Conservation (phyloP, 257 asterid genomes). For the Vinca minor region DNA sequence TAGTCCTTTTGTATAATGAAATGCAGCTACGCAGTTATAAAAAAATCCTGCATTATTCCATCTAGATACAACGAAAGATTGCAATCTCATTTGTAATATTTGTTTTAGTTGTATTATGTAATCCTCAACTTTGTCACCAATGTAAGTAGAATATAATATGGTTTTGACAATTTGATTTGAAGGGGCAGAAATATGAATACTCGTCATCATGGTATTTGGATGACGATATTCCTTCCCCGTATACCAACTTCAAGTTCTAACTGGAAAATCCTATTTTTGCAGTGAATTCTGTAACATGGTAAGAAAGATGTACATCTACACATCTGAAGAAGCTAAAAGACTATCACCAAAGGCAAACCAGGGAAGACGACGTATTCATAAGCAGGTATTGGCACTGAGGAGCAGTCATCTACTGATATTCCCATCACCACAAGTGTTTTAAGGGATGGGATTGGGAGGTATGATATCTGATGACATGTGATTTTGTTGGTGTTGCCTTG, state of each 20-base stretch:
- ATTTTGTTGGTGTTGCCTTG: no score
- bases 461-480: no score
- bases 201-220: background rate
- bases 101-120: no score
- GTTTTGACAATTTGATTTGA: no score
- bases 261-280: background rate
- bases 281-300: constrained; percentile 96
- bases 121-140: no score
- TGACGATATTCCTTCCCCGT: background rate
- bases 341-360: constrained; percentile 68
- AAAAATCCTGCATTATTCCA: no score
- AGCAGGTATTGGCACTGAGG: constrained; percentile 51
- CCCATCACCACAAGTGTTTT: constrained; percentile 13
- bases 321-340: constrained; percentile 79
- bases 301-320: constrained; percentile 69
- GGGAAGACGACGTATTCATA: constrained; percentile 38
- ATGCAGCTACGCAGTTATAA: no score
- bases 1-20: no score
- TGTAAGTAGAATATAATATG: no score
- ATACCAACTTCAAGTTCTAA: background rate
- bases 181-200: background rate
- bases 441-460: no score
- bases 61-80: no score
- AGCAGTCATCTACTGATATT: constrained; percentile 49
- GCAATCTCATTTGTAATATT: no score